Evolutionary conservation across 495 filamentous ascomycete species (phyloP).

Genomic region (Clohesyomyces aquaticus): DNA sequence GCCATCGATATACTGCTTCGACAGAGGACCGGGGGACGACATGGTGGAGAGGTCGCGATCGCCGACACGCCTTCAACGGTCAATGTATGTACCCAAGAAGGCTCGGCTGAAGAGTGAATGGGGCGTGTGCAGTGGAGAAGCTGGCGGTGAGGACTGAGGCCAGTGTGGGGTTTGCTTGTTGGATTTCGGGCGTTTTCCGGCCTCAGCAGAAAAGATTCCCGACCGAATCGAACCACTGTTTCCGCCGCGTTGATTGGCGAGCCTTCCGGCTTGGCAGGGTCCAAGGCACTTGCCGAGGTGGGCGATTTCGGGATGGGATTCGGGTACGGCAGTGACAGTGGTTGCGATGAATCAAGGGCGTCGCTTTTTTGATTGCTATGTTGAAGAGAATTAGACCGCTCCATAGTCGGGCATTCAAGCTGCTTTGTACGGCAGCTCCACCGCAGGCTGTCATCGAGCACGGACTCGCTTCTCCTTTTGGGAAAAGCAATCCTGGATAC

Average conservation of each 20-base stretch:
- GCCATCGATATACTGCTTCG: conserved; percentile 65
- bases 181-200: background rate
- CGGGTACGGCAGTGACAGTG: background rate
- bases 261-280: conserved; percentile 31
- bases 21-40: conserved; percentile 32
- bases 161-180: background rate
- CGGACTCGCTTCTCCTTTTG: conserved; percentile 23
- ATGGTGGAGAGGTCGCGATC: conserved; percentile 16
- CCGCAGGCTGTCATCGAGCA: conserved; percentile 2
- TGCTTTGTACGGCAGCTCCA: background rate
- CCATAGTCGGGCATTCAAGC: background rate
- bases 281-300: background rate
- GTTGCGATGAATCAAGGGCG: background rate
- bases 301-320: background rate
- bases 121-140: too few relatives aligned
- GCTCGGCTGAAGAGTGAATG: background rate
- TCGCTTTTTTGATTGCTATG: background rate
- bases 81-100: background rate
- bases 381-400: background rate
- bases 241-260: conserved; percentile 18
- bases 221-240: background rate
- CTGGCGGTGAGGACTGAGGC: background rate
- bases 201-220: conserved; percentile 21
- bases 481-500: conserved; percentile 29
- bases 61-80: too few relatives aligned